A percentile compares a stretch with the other conserved stretches of the same genome.
These are phyloP conservation scores for Paramecium pentaurelia DNA, from an alignment of 73 alveolate genomes.

Conservation along the genomic window DNA sequence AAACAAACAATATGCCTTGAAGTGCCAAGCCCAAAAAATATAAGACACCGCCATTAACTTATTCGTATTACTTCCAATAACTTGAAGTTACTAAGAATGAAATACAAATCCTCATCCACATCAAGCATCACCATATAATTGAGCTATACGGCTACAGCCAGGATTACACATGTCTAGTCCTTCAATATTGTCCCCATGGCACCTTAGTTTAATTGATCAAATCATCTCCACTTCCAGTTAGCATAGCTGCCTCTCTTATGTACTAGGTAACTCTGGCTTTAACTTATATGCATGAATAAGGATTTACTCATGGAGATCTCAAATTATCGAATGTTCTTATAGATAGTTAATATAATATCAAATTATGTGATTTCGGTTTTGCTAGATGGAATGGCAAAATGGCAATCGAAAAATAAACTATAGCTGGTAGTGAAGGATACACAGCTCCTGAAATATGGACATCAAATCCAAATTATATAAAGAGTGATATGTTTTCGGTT, in stretches of 20 bases:
- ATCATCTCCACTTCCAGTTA: neutral
- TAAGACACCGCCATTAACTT: conserved; percentile 14
- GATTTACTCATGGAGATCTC: conserved; percentile 34
- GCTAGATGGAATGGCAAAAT: conserved; percentile 15
- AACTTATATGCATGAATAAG: neutral
- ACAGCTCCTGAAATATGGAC: conserved; percentile 39
- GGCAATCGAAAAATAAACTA: neutral
- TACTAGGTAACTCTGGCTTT: neutral
- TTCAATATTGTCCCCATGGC: conserved; percentile 18
- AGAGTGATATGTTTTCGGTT: conserved; percentile 7
- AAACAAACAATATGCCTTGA: neutral
- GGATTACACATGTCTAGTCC: neutral
- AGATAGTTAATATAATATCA: neutral
- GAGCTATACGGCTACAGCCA: neutral
- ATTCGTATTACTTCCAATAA: conserved; percentile 24
- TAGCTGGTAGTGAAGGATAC: conserved; percentile 27
- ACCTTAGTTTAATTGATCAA: neutral
- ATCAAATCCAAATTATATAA: neutral
- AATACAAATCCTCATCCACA: conserved; percentile 29
- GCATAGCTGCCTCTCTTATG: neutral
- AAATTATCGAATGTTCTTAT: conserved; percentile 8
- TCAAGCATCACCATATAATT: conserved; percentile 19
- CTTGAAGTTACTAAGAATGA: conserved; percentile 31
- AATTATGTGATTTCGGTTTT: conserved; percentile 39
- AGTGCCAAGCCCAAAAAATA: neutral